Base-by-base conservation (phyloP, 352 stramenopile species). In the Pythium rishiriense region DNA sequence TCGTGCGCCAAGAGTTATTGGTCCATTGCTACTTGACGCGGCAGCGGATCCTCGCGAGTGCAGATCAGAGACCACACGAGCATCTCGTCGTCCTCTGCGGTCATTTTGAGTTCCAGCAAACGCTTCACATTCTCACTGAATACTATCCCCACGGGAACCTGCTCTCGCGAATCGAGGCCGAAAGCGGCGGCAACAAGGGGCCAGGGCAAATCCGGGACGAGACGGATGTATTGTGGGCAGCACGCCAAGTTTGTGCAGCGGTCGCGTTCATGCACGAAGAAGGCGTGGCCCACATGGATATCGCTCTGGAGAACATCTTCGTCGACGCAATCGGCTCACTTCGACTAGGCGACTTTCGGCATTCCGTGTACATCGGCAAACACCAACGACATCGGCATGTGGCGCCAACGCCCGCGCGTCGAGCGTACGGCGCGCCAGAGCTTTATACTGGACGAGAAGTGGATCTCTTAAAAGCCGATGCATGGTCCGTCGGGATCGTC, bases 401-500 rank as follows among this genome's bases (percentile, higher is more conserved):
- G 7, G 41, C 58, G 5, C 51, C 57, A 22, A 9, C 50, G 12
- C 65, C 65, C 2, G 39, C 50, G 41, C 45, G 58, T 8, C 35
- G 22, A 14, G 52, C 35, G 22, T 74, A 72, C 26, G 60, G 39
- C 7, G 63, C 63, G 3, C 68, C 68, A 12, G 68, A 74, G 42
- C 50, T 72, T 2, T 59, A 60, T 19, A 33, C 56, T 8, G 68
- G 58, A 17, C 53, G 52, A 29, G 52, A 68, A 37, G 50, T 71
- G n/a, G 66, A 74, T 50, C 43, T 70, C 10, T 9, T 65, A 15
- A 74, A 71, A 62, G 54, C 62, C 14, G 70, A 77, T 17, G 63
- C 68, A n/a, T 77, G 70, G 66, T 77, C 70, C 2, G 21, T 74
- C 1, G 70, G 70, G 3, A 58, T 77, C 41, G 59, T 74, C 9